A percentile compares a stretch with the other conserved stretches of the same genome.
Conservation (phyloP, 2,329 filamentous ascomycete species). For the Lasiodiplodia theobromae region DNA sequence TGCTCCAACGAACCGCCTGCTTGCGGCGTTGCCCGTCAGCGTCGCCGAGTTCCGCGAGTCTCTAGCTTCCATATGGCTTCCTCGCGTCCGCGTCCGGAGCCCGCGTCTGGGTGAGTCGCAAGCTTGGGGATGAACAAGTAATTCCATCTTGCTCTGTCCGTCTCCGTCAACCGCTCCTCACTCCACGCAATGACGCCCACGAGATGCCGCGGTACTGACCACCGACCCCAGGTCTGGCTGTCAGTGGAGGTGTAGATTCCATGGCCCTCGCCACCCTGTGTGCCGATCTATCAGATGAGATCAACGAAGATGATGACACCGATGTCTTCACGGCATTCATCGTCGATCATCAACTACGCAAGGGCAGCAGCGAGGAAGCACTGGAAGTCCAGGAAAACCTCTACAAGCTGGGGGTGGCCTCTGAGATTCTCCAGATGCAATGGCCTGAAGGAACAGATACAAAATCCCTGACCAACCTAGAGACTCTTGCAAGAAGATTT, state of each 20-base stretch:
- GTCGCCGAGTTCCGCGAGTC: conserved; percentile 27
- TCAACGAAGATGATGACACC: conserved; percentile 19
- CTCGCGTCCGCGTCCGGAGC: conserved; percentile 27
- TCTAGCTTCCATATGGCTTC: conserved; percentile 29
- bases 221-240: conserved; percentile 64
- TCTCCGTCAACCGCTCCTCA: background rate
- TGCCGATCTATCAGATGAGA: conserved; percentile 32
- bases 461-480: conserved; percentile 66
- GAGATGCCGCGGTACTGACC: background rate
- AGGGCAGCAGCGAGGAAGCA: conserved; percentile 63
- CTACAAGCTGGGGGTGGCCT: conserved; percentile 44
- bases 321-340: conserved; percentile 61
- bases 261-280: conserved; percentile 77
- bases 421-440: conserved; percentile 45
- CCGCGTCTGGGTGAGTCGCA: conserved; percentile 28
- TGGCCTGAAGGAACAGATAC: conserved; percentile 50
- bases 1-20: conserved; percentile 25
- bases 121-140: background rate
- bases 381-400: conserved; percentile 57
- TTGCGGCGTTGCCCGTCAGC: conserved; percentile 26
- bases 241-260: conserved; percentile 96
- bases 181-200: background rate
- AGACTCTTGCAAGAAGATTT: conserved; percentile 75
- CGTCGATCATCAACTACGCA: conserved; percentile 67
- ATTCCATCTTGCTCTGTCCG: background rate